Percentiles rank a stretch among this genome's conserved stretches.
Evolutionary conservation across 495 filamentous ascomycete genomes (phyloP).

Genomic region (Hypoxylon lienhwacheense): DNA sequence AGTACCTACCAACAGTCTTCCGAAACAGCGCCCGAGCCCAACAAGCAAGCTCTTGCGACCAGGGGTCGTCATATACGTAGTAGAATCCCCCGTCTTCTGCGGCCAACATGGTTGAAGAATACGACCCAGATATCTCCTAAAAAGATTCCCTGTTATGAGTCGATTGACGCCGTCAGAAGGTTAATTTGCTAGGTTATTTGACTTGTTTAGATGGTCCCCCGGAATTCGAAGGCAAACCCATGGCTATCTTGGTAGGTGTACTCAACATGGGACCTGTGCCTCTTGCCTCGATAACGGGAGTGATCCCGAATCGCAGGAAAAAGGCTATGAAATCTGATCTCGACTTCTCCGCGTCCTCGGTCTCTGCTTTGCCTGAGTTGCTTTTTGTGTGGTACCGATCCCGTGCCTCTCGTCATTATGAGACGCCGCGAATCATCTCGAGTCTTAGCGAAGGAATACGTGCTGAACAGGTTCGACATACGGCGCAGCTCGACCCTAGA

Average conservation of each 20-base stretch:
- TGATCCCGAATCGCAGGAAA: neutral
- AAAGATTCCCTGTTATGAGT: neutral
- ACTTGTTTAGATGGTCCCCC: neutral
- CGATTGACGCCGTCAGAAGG: neutral
- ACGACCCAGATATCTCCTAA: neutral
- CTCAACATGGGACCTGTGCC: conserved; percentile 1
- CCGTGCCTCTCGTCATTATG: neutral
- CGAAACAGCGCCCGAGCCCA: neutral
- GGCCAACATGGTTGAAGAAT: no score
- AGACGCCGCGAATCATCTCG: neutral
- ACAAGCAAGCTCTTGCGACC: neutral
- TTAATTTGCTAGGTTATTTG: conserved; percentile 1
- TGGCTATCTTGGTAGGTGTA: no score
- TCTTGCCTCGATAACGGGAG: neutral
- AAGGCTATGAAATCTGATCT: neutral
- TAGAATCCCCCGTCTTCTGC: no score
- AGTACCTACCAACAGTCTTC: neutral
- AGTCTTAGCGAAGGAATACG: neutral
- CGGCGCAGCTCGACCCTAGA: conserved; percentile 1
- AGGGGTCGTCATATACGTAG: neutral
- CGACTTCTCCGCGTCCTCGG: neutral
- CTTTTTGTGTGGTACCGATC: neutral
- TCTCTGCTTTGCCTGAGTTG: neutral
- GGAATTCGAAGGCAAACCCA: neutral
- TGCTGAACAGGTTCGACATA: neutral